Evolutionary conservation across 192 early-diverging fungal species (phyloP).

Genomic region (Coemansia sp.): DNA sequence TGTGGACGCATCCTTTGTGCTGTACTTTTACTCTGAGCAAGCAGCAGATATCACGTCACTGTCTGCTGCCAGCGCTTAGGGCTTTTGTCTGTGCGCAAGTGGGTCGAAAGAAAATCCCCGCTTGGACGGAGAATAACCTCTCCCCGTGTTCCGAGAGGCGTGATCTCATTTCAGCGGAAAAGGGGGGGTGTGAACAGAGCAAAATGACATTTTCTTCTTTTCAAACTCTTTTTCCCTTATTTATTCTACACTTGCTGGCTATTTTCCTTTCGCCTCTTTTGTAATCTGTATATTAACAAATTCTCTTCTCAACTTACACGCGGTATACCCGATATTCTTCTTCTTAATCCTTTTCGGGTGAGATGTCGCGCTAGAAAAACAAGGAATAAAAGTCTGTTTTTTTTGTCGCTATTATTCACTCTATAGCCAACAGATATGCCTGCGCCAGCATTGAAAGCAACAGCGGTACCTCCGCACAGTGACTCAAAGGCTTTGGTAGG

Average conservation of each 20-base stretch:
- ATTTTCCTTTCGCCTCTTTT: no score
- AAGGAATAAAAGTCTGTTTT: background rate
- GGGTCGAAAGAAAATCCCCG: background rate
- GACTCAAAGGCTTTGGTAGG: background rate
- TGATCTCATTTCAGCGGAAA: slow-evolving; percentile 2
- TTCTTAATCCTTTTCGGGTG: background rate
- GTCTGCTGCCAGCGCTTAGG: background rate
- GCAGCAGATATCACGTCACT: slow-evolving; percentile 29
- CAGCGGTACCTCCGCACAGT: background rate
- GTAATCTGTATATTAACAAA: no score
- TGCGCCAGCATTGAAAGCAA: background rate
- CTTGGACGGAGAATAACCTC: background rate
- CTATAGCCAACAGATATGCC: background rate
- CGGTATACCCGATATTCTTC: no score
- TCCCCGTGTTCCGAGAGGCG: background rate
- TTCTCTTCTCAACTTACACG: no score
- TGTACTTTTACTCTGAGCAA: slow-evolving; percentile 52
- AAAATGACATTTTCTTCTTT: background rate
- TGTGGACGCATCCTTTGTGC: slow-evolving; percentile 32
- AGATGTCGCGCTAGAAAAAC: background rate
- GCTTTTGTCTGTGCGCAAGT: background rate
- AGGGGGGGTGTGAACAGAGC: background rate
- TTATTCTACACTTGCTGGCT: background rate
- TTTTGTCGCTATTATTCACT: background rate
- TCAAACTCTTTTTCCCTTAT: background rate